Conservation (phyloP, 2,329 filamentous ascomycete species). For the Metarhizium album region DNA sequence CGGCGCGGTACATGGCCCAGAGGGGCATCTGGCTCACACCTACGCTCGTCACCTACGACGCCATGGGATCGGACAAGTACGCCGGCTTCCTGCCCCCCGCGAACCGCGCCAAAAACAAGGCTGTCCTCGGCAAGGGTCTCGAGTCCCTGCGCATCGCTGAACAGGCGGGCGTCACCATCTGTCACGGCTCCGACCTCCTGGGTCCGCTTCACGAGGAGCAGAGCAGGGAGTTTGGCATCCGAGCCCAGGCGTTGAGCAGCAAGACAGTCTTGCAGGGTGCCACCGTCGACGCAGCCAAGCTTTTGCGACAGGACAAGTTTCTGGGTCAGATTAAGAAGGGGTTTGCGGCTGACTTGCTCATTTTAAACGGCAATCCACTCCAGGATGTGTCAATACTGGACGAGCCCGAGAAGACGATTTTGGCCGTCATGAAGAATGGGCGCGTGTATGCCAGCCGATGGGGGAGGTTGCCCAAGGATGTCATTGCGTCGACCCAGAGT, state of each 20-base stretch:
- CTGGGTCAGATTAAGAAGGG: conserved; percentile 40
- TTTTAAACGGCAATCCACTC: conserved; percentile 41
- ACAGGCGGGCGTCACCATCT: conserved; percentile 43
- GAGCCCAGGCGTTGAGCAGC: conserved; percentile 14
- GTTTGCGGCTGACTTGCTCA: conserved; percentile 40
- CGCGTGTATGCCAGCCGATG: conserved; percentile 21
- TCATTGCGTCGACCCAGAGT: not conserved
- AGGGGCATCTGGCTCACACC: conserved; percentile 40
- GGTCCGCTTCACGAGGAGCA: conserved; percentile 21
- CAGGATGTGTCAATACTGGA: conserved; percentile 43
- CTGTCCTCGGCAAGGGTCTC: conserved; percentile 36
- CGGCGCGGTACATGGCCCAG: conserved; percentile 38
- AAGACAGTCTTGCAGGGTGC: conserved; percentile 18
- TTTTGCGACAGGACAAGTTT: conserved; percentile 32
- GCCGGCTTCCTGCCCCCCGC: conserved; percentile 31
- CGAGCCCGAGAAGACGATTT: conserved; percentile 32
- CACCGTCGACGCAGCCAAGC: conserved; percentile 37
- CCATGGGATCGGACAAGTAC: conserved; percentile 34
- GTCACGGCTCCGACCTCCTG: conserved; percentile 36
- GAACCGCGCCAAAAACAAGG: conserved; percentile 37
- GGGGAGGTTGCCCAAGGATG: conserved; percentile 11
- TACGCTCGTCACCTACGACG: conserved; percentile 40
- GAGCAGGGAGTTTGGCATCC: conserved; percentile 21
- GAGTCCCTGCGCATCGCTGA: conserved; percentile 34
- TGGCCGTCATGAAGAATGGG: conserved; percentile 45